phyloP scores from a whole-genome alignment of 2,329 filamentous ascomycete species.

The Trichoderma citrinoviride region DNA sequence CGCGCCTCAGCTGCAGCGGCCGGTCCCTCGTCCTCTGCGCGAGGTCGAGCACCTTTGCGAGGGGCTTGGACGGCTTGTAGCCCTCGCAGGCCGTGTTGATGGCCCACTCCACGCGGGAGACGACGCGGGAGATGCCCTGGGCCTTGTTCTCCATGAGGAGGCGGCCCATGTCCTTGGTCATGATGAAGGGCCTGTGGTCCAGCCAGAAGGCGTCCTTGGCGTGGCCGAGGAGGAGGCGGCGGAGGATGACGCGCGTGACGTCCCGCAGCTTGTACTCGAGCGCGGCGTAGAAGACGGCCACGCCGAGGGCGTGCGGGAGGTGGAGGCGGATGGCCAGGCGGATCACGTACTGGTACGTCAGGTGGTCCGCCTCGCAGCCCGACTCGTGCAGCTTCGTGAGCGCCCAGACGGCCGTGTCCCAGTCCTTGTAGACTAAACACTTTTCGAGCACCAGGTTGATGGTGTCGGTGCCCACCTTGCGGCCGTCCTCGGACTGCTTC shows the following conservation, averaged over 20 bases:
- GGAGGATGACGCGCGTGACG: constrained; percentile 28
- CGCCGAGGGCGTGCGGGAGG: constrained; percentile 33
- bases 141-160: constrained; percentile 19
- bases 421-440: constrained; percentile 31
- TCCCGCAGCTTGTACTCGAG: constrained; percentile 33
- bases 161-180: constrained; percentile 30
- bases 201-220: constrained; percentile 32
- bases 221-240: constrained; percentile 29
- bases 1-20: constrained; percentile 28
- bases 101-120: constrained; percentile 33
- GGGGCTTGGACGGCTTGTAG: constrained; percentile 32
- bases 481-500: constrained; percentile 27
- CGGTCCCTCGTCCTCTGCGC: constrained; percentile 31
- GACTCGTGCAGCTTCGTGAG: constrained; percentile 29
- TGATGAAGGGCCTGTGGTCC: constrained; percentile 29
- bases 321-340: constrained; percentile 35
- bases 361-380: constrained; percentile 29
- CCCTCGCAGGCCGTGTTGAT: constrained; percentile 32
- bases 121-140: constrained; percentile 3
- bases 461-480: constrained; percentile 32
- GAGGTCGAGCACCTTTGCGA: constrained; percentile 30
- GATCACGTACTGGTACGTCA: constrained; percentile 41
- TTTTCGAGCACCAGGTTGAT: constrained; percentile 41
- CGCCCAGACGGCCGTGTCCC: constrained; percentile 35
- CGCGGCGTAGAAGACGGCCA: constrained; percentile 36